Evolutionary conservation across 768 basidiomycete genomes (phyloP).

Genomic region (Candolleomyces eurysporus): DNA sequence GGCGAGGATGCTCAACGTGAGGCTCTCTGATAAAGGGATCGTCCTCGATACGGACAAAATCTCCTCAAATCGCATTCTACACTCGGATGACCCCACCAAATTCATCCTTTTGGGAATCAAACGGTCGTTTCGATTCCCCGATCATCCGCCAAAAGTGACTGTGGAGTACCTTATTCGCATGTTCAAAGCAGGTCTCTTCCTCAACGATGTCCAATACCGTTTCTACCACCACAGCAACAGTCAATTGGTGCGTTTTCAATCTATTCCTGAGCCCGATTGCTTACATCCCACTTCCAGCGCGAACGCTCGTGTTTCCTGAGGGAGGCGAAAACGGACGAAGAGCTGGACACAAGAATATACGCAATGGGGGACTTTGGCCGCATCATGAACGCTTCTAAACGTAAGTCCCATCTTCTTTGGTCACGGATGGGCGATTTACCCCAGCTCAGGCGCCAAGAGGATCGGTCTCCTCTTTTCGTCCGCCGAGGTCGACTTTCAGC

Average conservation of each 20-base stretch:
- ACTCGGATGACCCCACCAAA: conserved; percentile 53
- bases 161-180: conserved; percentile 57
- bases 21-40: conserved; percentile 1
- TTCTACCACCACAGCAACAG: conserved; percentile 75
- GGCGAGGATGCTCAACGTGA: conserved; percentile 5
- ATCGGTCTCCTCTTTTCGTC: conserved; percentile 68
- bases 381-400: conserved; percentile 66
- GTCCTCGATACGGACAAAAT: conserved; percentile 17
- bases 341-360: conserved; percentile 60
- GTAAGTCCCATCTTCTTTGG: conserved; percentile 29
- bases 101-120: conserved; percentile 57
- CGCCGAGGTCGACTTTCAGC: conserved; percentile 54
- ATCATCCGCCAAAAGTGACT: conserved; percentile 43
- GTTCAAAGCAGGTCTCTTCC: conserved; percentile 51
- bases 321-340: conserved; percentile 48
- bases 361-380: conserved; percentile 53
- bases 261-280: background rate
- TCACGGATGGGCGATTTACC: background rate
- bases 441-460: conserved; percentile 55
- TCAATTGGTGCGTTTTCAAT: conserved; percentile 45
- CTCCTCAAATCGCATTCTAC: conserved; percentile 60
- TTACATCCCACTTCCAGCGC: conserved; percentile 34
- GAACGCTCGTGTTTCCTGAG: conserved; percentile 64
- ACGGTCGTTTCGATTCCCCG: conserved; percentile 51
- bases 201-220: conserved; percentile 61